Base-by-base conservation (phyloP, 805 yeast genomes). In the Yarrowia porcina region DNA sequence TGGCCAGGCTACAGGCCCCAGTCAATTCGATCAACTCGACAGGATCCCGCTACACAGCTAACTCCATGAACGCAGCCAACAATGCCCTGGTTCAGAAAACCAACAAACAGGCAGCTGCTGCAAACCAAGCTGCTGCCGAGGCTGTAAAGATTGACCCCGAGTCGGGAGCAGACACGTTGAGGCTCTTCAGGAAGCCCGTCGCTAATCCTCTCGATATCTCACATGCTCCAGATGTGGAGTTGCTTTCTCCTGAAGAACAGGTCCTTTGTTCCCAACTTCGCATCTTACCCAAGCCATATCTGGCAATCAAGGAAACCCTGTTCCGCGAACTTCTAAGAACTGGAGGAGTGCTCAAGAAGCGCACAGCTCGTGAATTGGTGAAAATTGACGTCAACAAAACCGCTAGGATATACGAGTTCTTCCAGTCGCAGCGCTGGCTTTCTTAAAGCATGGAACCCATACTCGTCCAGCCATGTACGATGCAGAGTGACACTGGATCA, bases 371-470 rank as follows among this genome's bases (percentile, higher is more conserved):
- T 68, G 97, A 88, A 64, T 76, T 90, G 63, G 76, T 90, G 65
- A 88, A 90, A 70, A 85, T 94, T 62, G 99, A 94, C 71, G 88
- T 91, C 15, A 81, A 83, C 67, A 94, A 93, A 73, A 90, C 96
- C 2, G 86, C 89, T 25, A 85, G 87, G 72, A 88, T 94, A 57
- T 94, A 89, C 74, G 98, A 94, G 71, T 94, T 94, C 71, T 94
- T 94, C 74, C 89, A 88, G 65, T 84, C 86, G 65, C 97, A 94
- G 80, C 89, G 90, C 64, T 94, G 99, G 99, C 73, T 84, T n/a
- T 66, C 66, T 4, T 62, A 39, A 35, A 18, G 8, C n/a, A 1
- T 20, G 4, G 3, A 23, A 20, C 1, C 35, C 17, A 3, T 15
- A 6, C 15, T 8, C n/a, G 5, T 20, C 32, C 18, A 21, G 20